Conservation (phyloP, 768 basidiomycete species). For the Grammothele lineata region DNA sequence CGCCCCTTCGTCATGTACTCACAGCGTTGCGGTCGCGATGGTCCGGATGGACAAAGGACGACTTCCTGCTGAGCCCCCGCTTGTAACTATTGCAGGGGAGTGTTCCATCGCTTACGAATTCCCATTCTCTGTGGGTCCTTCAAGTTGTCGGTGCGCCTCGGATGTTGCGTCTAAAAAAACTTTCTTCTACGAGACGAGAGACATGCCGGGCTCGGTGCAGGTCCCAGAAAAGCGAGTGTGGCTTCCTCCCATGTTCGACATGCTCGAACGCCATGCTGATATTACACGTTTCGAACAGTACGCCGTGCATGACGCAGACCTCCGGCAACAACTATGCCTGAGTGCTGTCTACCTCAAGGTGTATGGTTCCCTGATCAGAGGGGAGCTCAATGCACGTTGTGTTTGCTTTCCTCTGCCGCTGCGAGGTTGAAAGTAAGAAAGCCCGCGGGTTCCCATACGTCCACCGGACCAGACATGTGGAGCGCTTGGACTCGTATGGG, state of each 20-base stretch:
- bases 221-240: no score
- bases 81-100: no score
- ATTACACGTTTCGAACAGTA: slow-evolving; percentile 45
- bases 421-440: slow-evolving; percentile 11
- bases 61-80: no score
- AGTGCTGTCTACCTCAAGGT: slow-evolving; percentile 68
- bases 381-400: slow-evolving; percentile 75
- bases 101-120: no score
- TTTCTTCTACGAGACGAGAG: no score
- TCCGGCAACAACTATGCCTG: slow-evolving; percentile 55
- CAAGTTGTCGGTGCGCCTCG: slow-evolving; percentile 2
- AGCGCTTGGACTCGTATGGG: slow-evolving; percentile 48
- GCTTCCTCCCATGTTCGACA: no score
- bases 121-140: background rate
- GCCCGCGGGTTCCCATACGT: slow-evolving; percentile 14
- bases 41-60: no score
- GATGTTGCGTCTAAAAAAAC: slow-evolving; percentile 3
- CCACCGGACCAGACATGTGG: slow-evolving; percentile 19
- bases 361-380: slow-evolving; percentile 65
- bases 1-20: no score
- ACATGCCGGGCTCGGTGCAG: no score
- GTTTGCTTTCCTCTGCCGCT: slow-evolving; percentile 45
- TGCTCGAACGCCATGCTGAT: no score
- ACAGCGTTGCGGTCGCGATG: no score
- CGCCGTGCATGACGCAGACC: slow-evolving; percentile 49